These are phyloP conservation scores for Wickerhamiella kazuoi DNA, from an alignment of 805 yeast genomes.

Conservation along the genomic window DNA sequence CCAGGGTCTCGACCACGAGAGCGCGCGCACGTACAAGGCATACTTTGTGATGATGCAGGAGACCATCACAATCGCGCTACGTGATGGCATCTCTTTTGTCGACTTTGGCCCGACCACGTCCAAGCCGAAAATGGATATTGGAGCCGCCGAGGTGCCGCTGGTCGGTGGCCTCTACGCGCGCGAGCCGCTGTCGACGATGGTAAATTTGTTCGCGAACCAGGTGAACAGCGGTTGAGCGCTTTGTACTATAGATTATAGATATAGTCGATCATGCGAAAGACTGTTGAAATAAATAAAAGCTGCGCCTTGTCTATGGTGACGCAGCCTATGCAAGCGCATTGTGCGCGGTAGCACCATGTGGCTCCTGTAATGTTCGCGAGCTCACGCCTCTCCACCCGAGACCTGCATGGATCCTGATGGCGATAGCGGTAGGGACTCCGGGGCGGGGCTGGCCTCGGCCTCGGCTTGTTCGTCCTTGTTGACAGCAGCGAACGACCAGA, in stretches of 20 bases:
- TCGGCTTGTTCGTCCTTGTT: background rate
- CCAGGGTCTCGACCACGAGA: conserved; percentile 28
- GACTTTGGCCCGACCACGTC: conserved; percentile 32
- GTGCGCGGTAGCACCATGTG: too few species aligned
- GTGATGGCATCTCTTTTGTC: conserved; percentile 24
- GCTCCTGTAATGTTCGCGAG: too few species aligned
- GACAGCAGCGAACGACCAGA: conserved; percentile 66
- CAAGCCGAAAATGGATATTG: conserved; percentile 27
- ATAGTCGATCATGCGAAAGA: too few species aligned
- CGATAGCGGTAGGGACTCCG: too few species aligned
- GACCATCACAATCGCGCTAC: conserved; percentile 26
- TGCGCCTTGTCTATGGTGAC: too few species aligned
- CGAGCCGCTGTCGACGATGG: conserved; percentile 13
- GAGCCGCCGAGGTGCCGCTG: conserved; percentile 23
- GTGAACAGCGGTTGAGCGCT: conserved; percentile 10
- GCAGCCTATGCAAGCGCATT: too few species aligned
- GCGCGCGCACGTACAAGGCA: conserved; percentile 25
- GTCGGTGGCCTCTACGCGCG: conserved; percentile 24
- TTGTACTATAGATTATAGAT: too few species aligned
- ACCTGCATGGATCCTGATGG: too few species aligned
- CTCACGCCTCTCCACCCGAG: too few species aligned
- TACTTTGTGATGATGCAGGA: conserved; percentile 33
- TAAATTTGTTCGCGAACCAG: conserved; percentile 13
- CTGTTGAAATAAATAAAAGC: too few species aligned
- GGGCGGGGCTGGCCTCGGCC: too few species aligned